Base-by-base conservation (phyloP, 495 filamentous ascomycete genomes). In the Penicillium simplicissimum region DNA sequence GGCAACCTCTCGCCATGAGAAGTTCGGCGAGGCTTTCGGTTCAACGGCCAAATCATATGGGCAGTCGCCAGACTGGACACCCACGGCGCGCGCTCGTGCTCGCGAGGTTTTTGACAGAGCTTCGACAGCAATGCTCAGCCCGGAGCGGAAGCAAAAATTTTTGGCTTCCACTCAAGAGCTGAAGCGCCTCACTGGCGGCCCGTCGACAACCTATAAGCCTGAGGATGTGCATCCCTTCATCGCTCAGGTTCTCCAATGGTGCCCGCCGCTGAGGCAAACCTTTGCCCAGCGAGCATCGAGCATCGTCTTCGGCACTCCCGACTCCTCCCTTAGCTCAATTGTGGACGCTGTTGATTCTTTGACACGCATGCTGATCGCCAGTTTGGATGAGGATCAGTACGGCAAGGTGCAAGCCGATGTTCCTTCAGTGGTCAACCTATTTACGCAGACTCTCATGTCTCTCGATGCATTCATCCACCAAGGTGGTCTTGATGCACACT, bases 381-480 rank as follows among this genome's bases (percentile, higher is more conserved):
- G 87, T 72, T 75, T 97, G 34, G 76, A 77, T 10, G 95, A 99
- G 75, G 95, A 99, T 72, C 79, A 79, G n/a, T 96, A 85, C 66
- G 95, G 95, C 28, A 88, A 90, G 65, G 95, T 96, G 42, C 87
- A 94, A 54, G 81, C 85, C 35, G 87, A 94, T 67, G 84, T 97
- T 2, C 84, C 90, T 7, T 68, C 71, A 8, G 84, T 96, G 34
- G 84, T 98, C 48, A 81, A 86, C 53, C 85, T 85, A 3, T 87
- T 93, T 65, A 90, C 88, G 1, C 66, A 75, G 4, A 85, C 89
- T 0, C 84, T 89, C 60, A 82, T 78, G 25, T 84, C 84, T 51
- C 71, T 97, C n/a, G 87, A 96, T 62, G 70, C 64, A 11, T 95
- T 96, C 67, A 75, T 84, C 21, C 69, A 77, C 36, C 59, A 70